A percentile compares a stretch with the other conserved stretches of the same genome.
phyloP scores from a whole-genome alignment of 2,329 filamentous ascomycete genomes.

The Calonectria ilicicola region DNA sequence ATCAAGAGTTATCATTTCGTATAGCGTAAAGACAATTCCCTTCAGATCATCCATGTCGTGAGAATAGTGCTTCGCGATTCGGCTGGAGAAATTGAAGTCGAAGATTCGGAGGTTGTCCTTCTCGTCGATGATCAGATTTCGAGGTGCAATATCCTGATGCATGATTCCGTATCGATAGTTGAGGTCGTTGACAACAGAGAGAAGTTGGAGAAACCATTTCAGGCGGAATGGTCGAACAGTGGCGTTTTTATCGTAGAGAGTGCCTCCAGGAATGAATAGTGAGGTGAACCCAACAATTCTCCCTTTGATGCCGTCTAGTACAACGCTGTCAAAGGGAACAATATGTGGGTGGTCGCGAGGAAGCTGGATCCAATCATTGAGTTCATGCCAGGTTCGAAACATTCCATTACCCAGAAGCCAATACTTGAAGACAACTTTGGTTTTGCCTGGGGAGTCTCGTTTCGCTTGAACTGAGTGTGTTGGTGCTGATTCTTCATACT shows the following conservation, averaged over 20 bases:
- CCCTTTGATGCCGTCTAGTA: neutral
- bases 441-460: too few species aligned
- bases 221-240: neutral
- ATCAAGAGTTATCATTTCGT: neutral
- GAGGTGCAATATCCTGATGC: neutral
- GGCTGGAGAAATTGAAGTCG: neutral
- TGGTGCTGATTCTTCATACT: neutral
- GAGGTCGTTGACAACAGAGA: neutral
- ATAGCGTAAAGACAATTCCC: neutral
- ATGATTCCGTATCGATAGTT: neutral
- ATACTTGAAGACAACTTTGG: neutral
- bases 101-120: neutral
- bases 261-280: neutral
- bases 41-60: neutral
- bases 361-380: neutral
- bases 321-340: neutral
- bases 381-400: neutral
- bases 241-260: neutral
- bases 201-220: neutral
- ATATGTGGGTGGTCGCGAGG: neutral
- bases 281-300: neutral
- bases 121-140: neutral
- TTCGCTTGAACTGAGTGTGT: too few species aligned
- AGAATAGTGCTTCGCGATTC: neutral
- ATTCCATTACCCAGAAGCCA: neutral